Evolutionary conservation across 768 basidiomycete genomes (phyloP).

Genomic region (Asterophora lycoperdoides): DNA sequence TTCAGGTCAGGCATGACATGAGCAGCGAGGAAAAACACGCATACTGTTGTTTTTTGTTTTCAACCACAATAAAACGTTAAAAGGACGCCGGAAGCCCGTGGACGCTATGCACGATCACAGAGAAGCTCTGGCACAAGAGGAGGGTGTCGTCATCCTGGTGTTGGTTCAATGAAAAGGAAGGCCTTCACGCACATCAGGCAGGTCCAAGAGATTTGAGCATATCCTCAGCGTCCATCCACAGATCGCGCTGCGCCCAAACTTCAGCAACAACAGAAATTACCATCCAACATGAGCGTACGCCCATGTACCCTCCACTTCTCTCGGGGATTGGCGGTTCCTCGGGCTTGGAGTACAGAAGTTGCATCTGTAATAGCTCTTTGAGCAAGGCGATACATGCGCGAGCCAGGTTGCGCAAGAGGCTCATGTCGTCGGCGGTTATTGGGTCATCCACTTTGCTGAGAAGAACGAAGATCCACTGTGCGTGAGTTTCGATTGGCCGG

Average conservation of each 20-base stretch:
- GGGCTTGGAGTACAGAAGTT: conserved; percentile 10
- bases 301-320: conserved; percentile 21
- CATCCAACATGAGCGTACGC: conserved; percentile 66
- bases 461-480: conserved; percentile 75
- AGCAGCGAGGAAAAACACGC: neutral
- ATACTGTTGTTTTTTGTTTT: neutral
- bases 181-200: conserved; percentile 1
- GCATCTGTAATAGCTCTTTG: conserved; percentile 28
- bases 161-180: neutral
- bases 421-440: conserved; percentile 73
- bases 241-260: conserved; percentile 75
- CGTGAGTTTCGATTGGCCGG: conserved; percentile 52
- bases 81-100: neutral
- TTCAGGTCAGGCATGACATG: too few relatives aligned
- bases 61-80: neutral
- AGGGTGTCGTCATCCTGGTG: neutral
- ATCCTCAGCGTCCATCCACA: conserved; percentile 75
- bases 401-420: conserved; percentile 68
- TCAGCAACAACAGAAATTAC: conserved; percentile 59
- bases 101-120: neutral
- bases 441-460: conserved; percentile 66
- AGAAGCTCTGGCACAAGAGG: neutral
- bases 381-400: conserved; percentile 62
- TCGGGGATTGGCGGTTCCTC: conserved; percentile 4
- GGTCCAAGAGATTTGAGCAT: conserved; percentile 30